Base-by-base conservation (phyloP, 2,329 filamentous ascomycete species). In the Ustilaginoidea virens region DNA sequence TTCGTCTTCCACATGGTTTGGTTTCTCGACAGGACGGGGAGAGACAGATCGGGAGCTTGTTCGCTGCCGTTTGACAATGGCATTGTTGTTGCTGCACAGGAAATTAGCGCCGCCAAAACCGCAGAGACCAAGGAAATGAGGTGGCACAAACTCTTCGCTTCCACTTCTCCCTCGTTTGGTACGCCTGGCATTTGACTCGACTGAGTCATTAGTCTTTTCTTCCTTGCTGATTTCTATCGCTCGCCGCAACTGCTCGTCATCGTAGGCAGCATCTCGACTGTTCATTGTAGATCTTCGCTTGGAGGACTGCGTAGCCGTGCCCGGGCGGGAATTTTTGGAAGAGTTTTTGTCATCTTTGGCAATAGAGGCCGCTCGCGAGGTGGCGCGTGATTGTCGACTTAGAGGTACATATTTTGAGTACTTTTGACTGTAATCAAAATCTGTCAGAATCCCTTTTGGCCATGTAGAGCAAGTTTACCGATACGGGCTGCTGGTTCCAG, bases 251-350 rank as follows among this genome's bases (percentile, higher is more conserved):
- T 86, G 76, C 42, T 92, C 86, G 53, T 98, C 90, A 39, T 96
- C 86, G 43, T 96, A 96, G 14, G 85, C 87, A 23, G 87, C 86
- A 51, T 85, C 80, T 36, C 87, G 74, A 50, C 90, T 98, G 48
- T 96, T 93, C 83, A 96, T 94, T 5, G 90, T 98, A 13, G 85
- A 93, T 17, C 90, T 72, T 34, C 90, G 73, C 51, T 94, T 96
- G 21, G 77, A 74, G 29, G 70, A 66, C 30, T 72, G 66, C 24
- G 56, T 57, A 8, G 56, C 48, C 1, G 61, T 56, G 7, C 60
- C 61, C 30, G 60, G 60, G 27, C 63, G 70, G 38, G 58, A 69
- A 47, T 51, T 70, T 56, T 69, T 73, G 41, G 57, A 63, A 41
- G 58, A 65, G 47, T 53, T 57, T 47, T 62, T 66, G 43, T 52